phyloP scores from a whole-genome alignment of 148 eudicot species.

The Rhododendron vialii region DNA sequence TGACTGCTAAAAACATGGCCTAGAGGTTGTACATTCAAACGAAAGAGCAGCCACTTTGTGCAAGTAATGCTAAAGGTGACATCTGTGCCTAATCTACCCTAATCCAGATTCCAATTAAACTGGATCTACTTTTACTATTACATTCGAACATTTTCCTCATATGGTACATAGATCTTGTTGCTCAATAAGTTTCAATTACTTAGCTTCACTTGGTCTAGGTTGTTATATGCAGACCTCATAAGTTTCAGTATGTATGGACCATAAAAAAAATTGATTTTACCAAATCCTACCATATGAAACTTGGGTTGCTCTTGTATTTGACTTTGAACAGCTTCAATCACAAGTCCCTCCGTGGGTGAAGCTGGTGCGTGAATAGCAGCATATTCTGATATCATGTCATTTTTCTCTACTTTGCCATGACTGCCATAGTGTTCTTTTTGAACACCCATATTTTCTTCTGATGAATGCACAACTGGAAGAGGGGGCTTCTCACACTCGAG shows the following conservation, averaged over 20 bases:
- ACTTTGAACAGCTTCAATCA: slow-evolving; percentile 24
- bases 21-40: not conserved
- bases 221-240: not conserved
- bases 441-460: slow-evolving; percentile 20
- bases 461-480: slow-evolving; percentile 20
- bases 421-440: slow-evolving; percentile 17
- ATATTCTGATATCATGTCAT: slow-evolving; percentile 19
- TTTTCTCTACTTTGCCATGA: slow-evolving; percentile 27
- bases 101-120: not conserved
- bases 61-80: not conserved
- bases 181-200: not conserved
- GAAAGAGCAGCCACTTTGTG: not conserved
- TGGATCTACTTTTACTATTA: not conserved
- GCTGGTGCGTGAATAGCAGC: slow-evolving; percentile 35
- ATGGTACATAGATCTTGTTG: not conserved
- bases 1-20: not conserved
- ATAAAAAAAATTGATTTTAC: not conserved
- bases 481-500: slow-evolving; percentile 72
- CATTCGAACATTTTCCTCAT: not conserved
- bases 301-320: slow-evolving; percentile 30
- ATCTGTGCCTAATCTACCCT: not conserved
- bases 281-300: slow-evolving; percentile 35
- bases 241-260: not conserved
- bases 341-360: slow-evolving; percentile 44
- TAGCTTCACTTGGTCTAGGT: not conserved